Base-by-base conservation (phyloP, 2,329 filamentous ascomycete species). In the Beauveria varroae region DNA sequence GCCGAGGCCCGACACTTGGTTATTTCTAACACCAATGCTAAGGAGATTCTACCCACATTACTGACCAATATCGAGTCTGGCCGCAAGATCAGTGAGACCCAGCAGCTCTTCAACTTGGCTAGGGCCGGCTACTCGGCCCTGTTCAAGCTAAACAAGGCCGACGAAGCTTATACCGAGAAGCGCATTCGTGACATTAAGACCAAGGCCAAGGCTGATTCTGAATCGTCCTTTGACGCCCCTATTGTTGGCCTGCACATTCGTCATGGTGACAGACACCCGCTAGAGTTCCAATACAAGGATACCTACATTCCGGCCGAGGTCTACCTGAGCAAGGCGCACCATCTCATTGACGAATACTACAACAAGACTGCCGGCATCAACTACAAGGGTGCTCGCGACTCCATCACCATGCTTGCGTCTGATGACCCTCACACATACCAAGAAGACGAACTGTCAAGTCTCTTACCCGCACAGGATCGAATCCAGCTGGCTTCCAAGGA, bases 351-450 rank as follows among this genome's bases (percentile, higher is more conserved):
- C 8, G 70, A 75, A 9, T 73, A 75, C 37, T 77, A 80, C 70
- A 82, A 79, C 67, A 73, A 67, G 26, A 74, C 75, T 3, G 73
- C 74, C 10, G 71, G 77, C 34, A 62, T 68, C 16, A 66, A 72
- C 14, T 47, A 60, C 57, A 46, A 53, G 8, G 57, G 50, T 9
- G 74, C 72, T 3, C 74, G 77, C 18, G 73, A 74, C 24, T 76
- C 78, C 26, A 72, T 90, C 44, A 72, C 83, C 6, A 70, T 96
- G 1, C 71, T 96, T 28, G 90, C 91, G 5, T 93, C 90, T 0
- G 91, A 96, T 70, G 91, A 96, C 69, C 90, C 91, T 0, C 84
- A 86, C 60, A 85, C 95, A 26, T 88, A 90, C 68, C 79, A 83
- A 24, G 78, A 85, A 12, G 76, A 82, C 1, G 89, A 92, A 67